Evolutionary conservation across 2,329 filamentous ascomycete genomes (phyloP), one percentile per base, ranked within the genome.

Genomic region (Rosellinia necatrix): DNA sequence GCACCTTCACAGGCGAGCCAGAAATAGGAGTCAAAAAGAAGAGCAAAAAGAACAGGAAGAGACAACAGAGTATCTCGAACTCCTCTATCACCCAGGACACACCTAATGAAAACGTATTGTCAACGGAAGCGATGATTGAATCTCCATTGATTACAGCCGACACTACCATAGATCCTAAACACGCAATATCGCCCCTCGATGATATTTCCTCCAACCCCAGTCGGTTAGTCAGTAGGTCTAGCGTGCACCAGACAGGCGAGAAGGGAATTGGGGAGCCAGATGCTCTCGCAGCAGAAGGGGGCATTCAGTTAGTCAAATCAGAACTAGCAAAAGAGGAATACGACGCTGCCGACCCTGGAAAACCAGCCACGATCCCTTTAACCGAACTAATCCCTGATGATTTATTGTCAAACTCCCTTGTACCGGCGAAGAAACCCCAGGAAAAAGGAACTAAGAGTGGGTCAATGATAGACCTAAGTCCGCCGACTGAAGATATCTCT

Each of bases 31-130:
- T 61, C 55, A 67, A 69, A 55, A 70, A 73, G 63, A 70, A 72
- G 64, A 63, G 55, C 29, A 70, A 73, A 61, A 70, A 71, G 61
- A 66, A 64, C 49, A 64, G 69, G 58, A 64, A 68, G 51, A 65
- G 68, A 50, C 56, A 53, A 13, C 61, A 68, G 49, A 61, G 57
- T 49, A 43, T 22, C 35, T 37, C n/a, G 13, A 21, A 50, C 22
- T 25, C 46, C n/a, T 24, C 52, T 5, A 56, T 53, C 25, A 9
- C 42, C 10, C 49, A 49, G 21, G 51, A 53, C 27, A 27, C 42
- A 12, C 3, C 25, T 32, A 2, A 21, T 43, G 6, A 49, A 35
- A 58, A 58, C 15, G 19, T 24, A 13, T 37, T 22, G 6, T 27
- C 49, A 32, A 41, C 30, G 34, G 59, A 62, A 5, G 53, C 54